Conservation (phyloP, 108 stramenopile species). For the Nitzschia putrida region DNA sequence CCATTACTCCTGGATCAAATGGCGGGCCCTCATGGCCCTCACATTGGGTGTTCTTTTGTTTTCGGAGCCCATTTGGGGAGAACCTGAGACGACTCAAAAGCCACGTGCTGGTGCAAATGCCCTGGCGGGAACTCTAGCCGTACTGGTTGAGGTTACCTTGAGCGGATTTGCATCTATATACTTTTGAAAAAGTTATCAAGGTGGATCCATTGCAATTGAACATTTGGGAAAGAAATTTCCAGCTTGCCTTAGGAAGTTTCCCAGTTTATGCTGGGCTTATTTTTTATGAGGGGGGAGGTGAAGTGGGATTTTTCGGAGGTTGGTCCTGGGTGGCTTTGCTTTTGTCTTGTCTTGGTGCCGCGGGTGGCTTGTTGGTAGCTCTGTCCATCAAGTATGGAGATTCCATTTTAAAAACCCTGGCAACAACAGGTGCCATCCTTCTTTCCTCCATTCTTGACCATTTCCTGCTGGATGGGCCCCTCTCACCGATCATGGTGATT, state of each 20-base stretch:
- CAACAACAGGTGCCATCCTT: conserved; percentile 84
- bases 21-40: conserved; percentile 84
- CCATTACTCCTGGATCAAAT: conserved; percentile 81
- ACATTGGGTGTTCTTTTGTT: conserved; percentile 89
- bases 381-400: no score
- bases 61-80: conserved; percentile 78
- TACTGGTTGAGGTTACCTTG: conserved; percentile 86
- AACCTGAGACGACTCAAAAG: conserved; percentile 25
- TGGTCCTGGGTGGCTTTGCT: conserved; percentile 65
- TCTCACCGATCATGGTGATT: conserved; percentile 77
- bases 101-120: conserved; percentile 48
- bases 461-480: conserved; percentile 68
- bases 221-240: conserved; percentile 94
- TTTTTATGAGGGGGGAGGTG: conserved; percentile 51
- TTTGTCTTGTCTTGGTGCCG: conserved; percentile 74
- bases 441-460: conserved; percentile 72
- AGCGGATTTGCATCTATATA: conserved; percentile 94
- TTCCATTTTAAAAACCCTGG: conserved; percentile 91
- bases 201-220: conserved; percentile 68
- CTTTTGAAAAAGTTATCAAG: conserved; percentile 91
- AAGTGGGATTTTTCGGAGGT: conserved; percentile 67
- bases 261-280: conserved; percentile 75
- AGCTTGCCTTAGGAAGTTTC: conserved; percentile 70
- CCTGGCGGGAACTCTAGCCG: conserved; percentile 78
- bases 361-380: conserved; percentile 91